Base-by-base conservation (phyloP, 148 eudicot genomes). In the Chenopodium berlandieri region DNA sequence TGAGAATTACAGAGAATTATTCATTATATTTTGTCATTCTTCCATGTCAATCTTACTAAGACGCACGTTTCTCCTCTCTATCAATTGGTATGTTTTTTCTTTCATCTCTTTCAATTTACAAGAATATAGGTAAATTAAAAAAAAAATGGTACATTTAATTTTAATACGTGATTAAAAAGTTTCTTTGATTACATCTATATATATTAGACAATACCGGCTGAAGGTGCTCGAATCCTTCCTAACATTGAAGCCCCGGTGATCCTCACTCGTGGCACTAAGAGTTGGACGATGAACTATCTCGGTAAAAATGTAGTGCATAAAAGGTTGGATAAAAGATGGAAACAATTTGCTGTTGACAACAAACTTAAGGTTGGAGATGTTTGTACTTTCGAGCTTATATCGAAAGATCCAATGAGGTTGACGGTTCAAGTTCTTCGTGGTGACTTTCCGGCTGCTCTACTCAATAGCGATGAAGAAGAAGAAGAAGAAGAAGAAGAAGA, bases 391-490 rank as follows among this genome's bases (percentile, higher is more conserved):
- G 90, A 90, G 77, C 77, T 84, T 52, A 48, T 83, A 82, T 82
- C 70, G 30, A 20, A 7, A 52, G 5, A 7, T 2, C 44, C 19
- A 1, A 12, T 87, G 80, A 86, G 75, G 81, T 84, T 87, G 77
- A 85, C 73, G 79, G 92, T 90, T 80, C 89, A 86, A 75, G 79
- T 89, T 63, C 87, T 87, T 63, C 86, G 89, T 17, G 82, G 87
- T 34, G 85, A 82, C 50, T 70, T 85, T 60, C 91, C 91, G 30
- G 9, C 72, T 44, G 81, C 60, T 22, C 74, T 89, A 81, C 77
- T 71, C 40, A 37, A 37, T 37, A 37, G 40, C 40, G 40, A 37
- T 5, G 40, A 37, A 5, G 40, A 37, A 37, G 40, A 37, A 37
- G 40, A 37, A 5, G 40, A 37, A 37, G 40, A 37, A 5, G 40